These are phyloP conservation scores for Taiwanofungus camphoratus DNA, from an alignment of 1,284 basidiomycete genomes.

Conservation along the genomic window DNA sequence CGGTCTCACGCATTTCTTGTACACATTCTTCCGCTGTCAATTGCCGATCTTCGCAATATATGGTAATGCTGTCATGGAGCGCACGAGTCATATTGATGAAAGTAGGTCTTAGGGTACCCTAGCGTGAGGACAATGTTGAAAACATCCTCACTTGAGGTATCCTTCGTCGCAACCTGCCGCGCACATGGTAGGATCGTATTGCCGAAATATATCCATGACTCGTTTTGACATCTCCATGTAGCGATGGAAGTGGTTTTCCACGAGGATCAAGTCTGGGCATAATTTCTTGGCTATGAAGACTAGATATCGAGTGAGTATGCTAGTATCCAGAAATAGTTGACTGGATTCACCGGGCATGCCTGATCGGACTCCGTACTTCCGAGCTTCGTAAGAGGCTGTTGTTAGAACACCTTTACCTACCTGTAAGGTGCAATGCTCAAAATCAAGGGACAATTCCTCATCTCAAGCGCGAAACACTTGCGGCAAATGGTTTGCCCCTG, in stretches of 20 bases:
- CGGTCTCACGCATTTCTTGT: constrained; percentile 64
- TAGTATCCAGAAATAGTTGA: background rate
- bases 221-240: constrained; percentile 70
- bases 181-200: constrained; percentile 79
- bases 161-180: constrained; percentile 86
- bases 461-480: constrained; percentile 33
- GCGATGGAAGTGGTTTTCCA: constrained; percentile 56
- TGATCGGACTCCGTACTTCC: constrained; percentile 83
- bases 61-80: constrained; percentile 54
- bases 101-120: background rate
- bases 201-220: constrained; percentile 63
- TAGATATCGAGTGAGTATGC: constrained; percentile 17
- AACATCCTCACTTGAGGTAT: constrained; percentile 68
- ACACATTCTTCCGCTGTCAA: constrained; percentile 74
- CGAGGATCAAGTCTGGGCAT: constrained; percentile 85
- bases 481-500: constrained; percentile 83
- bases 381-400: constrained; percentile 89
- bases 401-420: constrained; percentile 74
- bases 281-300: constrained; percentile 91
- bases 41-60: constrained; percentile 64
- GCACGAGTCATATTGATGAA: background rate
- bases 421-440: constrained; percentile 30
- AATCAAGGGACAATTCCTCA: no score
- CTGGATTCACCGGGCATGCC: constrained; percentile 74
- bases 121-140: constrained; percentile 5